A percentile compares a stretch with the other conserved stretches of the same genome.
These are phyloP conservation scores for Penicillium sp. DNA, from an alignment of 2,329 filamentous ascomycete genomes.

Conservation along the genomic window DNA sequence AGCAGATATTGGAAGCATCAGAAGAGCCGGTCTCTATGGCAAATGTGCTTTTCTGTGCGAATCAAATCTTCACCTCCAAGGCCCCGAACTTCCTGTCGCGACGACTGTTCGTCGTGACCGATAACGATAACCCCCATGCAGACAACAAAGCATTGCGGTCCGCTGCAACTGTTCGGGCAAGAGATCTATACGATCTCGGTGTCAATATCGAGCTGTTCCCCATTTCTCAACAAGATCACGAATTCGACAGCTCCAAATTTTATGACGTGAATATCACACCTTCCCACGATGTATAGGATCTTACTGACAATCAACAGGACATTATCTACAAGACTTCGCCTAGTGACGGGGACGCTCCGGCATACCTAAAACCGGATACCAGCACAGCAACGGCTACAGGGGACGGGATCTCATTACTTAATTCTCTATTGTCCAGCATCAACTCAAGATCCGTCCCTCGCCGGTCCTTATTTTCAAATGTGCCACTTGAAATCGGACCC, in stretches of 20 bases:
- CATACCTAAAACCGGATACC: conserved; percentile 49
- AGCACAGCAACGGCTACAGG: conserved; percentile 61
- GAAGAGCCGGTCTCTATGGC: conserved; percentile 72
- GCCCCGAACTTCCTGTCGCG: conserved; percentile 91
- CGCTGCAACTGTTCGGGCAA: conserved; percentile 78
- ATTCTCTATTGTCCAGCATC: conserved; percentile 78
- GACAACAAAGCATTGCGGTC: conserved; percentile 68
- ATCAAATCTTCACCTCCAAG: conserved; percentile 93
- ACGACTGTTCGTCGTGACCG: conserved; percentile 91
- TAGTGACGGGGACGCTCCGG: conserved; percentile 64
- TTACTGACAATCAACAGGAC: conserved; percentile 54
- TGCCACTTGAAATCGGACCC: conserved; percentile 84
- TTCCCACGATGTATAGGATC: background rate
- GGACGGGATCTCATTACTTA: conserved; percentile 74
- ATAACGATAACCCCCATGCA: conserved; percentile 81
- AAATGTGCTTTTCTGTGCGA: conserved; percentile 88
- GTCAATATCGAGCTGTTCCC: conserved; percentile 92
- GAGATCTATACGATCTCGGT: conserved; percentile 90
- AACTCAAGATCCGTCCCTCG: conserved; percentile 86
- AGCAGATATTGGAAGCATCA: conserved; percentile 66
- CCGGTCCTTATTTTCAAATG: conserved; percentile 76
- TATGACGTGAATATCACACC: conserved; percentile 66
- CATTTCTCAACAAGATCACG: conserved; percentile 65
- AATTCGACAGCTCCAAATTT: conserved; percentile 80
- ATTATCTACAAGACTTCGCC: conserved; percentile 79